Percentiles rank a stretch among this genome's conserved stretches.
These are phyloP conservation scores for Colletotrichum salicis DNA, from an alignment of 2,329 filamentous ascomycete species.

Conservation along the genomic window DNA sequence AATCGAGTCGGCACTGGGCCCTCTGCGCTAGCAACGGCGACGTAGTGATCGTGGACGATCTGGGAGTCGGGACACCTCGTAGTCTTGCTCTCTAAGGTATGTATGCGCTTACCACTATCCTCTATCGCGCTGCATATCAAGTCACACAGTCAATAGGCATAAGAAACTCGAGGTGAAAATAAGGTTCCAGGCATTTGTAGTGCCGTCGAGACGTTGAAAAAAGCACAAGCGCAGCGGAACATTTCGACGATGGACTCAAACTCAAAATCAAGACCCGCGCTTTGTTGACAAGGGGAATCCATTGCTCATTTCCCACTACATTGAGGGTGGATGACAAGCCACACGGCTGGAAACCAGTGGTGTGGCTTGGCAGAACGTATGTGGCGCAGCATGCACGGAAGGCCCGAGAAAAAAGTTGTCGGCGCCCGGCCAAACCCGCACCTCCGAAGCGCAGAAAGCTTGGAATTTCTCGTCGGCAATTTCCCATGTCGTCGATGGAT, in stretches of 20 bases:
- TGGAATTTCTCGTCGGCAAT: conserved; percentile 35
- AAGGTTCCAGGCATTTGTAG: neutral
- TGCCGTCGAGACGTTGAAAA: neutral
- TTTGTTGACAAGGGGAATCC: neutral
- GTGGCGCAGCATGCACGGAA: neutral
- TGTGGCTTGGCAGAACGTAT: neutral
- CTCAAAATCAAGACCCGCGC: conserved; percentile 10
- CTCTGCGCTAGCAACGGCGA: neutral
- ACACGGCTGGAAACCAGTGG: too few species aligned
- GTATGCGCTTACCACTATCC: too few species aligned
- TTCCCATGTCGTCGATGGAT: conserved; percentile 21
- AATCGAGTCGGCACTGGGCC: neutral
- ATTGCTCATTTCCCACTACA: neutral
- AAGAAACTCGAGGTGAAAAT: neutral
- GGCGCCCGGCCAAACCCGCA: conserved; percentile 21
- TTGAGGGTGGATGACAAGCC: too few species aligned
- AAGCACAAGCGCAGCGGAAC: conserved; percentile 19
- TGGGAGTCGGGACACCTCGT: neutral
- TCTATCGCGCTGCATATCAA: neutral
- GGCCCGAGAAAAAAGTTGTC: neutral
- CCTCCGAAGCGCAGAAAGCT: neutral
- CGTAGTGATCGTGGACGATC: neutral
- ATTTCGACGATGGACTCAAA: conserved; percentile 18
- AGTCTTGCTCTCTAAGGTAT: neutral
- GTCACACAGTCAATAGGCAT: neutral